phyloP scores from a whole-genome alignment of 2,329 filamentous ascomycete species.

The Botrytis byssoidea region DNA sequence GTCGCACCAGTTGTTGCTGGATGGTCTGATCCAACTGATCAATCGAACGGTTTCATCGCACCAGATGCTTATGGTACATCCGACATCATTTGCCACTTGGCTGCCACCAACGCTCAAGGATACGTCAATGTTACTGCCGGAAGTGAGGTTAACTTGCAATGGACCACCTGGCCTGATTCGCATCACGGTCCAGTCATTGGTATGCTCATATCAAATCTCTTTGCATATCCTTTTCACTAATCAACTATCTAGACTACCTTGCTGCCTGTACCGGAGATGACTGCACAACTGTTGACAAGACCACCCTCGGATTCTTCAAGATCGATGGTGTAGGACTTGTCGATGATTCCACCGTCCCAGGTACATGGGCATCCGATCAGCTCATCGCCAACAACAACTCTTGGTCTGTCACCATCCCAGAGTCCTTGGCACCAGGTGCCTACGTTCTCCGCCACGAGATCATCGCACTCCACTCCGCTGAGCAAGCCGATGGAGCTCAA shows the following conservation, averaged over 20 bases:
- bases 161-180: slow-evolving; percentile 50
- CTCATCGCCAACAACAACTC: slow-evolving; percentile 54
- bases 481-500: slow-evolving; percentile 46
- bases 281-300: slow-evolving; percentile 44
- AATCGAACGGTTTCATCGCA: slow-evolving; percentile 51
- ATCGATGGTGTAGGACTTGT: slow-evolving; percentile 43
- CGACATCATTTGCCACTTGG: slow-evolving; percentile 52
- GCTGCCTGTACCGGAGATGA: slow-evolving; percentile 41
- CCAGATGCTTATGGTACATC: slow-evolving; percentile 44
- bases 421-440: slow-evolving; percentile 44
- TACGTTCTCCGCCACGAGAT: slow-evolving; percentile 51
- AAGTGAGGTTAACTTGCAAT: slow-evolving; percentile 47
- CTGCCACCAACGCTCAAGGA: slow-evolving; percentile 44
- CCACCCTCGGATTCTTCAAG: slow-evolving; percentile 45
- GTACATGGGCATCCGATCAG: slow-evolving; percentile 46
- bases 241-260: slow-evolving; percentile 31
- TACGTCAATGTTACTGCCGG: slow-evolving; percentile 48
- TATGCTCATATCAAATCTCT: not conserved
- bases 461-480: slow-evolving; percentile 37
- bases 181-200: slow-evolving; percentile 43
- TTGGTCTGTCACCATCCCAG: slow-evolving; percentile 49
- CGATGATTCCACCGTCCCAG: slow-evolving; percentile 38
- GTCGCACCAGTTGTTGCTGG: slow-evolving; percentile 48
- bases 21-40: slow-evolving; percentile 51
- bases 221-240: not conserved